Conservation (phyloP, 106 monocot genomes). For the Acorus gramineus region DNA sequence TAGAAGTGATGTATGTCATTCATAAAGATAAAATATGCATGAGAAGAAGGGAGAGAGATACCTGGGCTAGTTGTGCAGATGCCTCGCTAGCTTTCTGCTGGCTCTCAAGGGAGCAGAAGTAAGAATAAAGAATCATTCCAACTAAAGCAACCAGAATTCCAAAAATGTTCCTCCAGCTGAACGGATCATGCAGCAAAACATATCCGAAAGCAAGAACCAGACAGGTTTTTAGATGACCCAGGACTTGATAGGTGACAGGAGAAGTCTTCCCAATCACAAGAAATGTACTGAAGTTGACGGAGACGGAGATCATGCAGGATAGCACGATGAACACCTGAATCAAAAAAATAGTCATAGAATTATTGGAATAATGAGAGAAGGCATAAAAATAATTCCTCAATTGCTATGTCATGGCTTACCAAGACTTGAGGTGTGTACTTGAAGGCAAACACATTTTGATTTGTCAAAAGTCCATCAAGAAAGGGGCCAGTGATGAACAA, state of each 20-base stretch:
- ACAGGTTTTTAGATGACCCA: slow-evolving; percentile 94
- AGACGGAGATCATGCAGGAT: slow-evolving; percentile 83
- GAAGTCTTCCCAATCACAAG: slow-evolving; percentile 95
- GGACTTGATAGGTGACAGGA: slow-evolving; percentile 86
- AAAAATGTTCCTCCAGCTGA: slow-evolving; percentile 81
- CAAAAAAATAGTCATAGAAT: slow-evolving; percentile 11
- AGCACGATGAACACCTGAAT: slow-evolving; percentile 64
- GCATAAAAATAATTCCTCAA: neutral
- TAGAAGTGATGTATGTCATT: no score
- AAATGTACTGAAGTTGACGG: slow-evolving; percentile 93
- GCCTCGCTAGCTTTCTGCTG: slow-evolving; percentile 62
- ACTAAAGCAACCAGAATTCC: slow-evolving; percentile 69
- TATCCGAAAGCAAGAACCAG: slow-evolving; percentile 85
- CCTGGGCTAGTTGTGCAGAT: slow-evolving; percentile 41
- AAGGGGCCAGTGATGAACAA: slow-evolving; percentile 75
- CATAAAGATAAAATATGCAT: no score
- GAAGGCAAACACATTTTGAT: slow-evolving; percentile 77
- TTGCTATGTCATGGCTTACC: slow-evolving; percentile 24
- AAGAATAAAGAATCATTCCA: slow-evolving; percentile 86
- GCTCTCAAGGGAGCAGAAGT: slow-evolving; percentile 53
- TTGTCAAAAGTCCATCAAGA: slow-evolving; percentile 82
- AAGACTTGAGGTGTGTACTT: slow-evolving; percentile 78
- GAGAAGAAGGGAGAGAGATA: slow-evolving; percentile 3
- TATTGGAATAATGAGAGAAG: neutral
- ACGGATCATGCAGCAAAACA: slow-evolving; percentile 77